phyloP scores from a whole-genome alignment of 2,329 filamentous ascomycete species.

The Claviceps spartinae region DNA sequence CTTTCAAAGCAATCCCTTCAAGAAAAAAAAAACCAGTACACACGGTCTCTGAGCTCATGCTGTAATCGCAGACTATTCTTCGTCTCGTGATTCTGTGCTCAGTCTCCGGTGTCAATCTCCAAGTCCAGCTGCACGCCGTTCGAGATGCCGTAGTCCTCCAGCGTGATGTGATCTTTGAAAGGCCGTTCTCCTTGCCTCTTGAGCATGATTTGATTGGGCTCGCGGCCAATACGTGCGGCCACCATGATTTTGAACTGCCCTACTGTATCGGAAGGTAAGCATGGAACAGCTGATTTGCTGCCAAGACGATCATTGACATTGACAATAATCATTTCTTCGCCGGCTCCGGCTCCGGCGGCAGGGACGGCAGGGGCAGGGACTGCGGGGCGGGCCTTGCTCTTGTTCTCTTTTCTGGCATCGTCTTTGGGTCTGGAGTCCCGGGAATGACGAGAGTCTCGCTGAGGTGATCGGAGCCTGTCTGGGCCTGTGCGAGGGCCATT shows the following conservation, averaged over 20 bases:
- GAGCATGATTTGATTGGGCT: constrained; percentile 81
- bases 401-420: constrained; percentile 21
- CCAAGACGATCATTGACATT: constrained; percentile 90
- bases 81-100: constrained; percentile 11
- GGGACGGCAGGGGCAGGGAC: constrained; percentile 9
- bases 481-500: constrained; percentile 3
- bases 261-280: constrained; percentile 70
- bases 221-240: constrained; percentile 73
- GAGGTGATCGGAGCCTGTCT: constrained; percentile 9
- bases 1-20: too few species aligned
- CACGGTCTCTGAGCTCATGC: too few species aligned
- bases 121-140: constrained; percentile 66
- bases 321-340: constrained; percentile 84
- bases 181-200: constrained; percentile 86
- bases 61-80: not conserved
- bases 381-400: constrained; percentile 15
- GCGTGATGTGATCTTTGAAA: constrained; percentile 78
- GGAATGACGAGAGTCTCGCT: constrained; percentile 15
- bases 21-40: too few species aligned
- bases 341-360: constrained; percentile 15
- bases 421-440: constrained; percentile 20
- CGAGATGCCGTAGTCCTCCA: constrained; percentile 88
- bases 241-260: constrained; percentile 85
- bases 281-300: constrained; percentile 90
- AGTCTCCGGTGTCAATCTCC: constrained; percentile 49